Conservation (phyloP, 352 stramenopile species). For the Phytophthora cryptogea region DNA sequence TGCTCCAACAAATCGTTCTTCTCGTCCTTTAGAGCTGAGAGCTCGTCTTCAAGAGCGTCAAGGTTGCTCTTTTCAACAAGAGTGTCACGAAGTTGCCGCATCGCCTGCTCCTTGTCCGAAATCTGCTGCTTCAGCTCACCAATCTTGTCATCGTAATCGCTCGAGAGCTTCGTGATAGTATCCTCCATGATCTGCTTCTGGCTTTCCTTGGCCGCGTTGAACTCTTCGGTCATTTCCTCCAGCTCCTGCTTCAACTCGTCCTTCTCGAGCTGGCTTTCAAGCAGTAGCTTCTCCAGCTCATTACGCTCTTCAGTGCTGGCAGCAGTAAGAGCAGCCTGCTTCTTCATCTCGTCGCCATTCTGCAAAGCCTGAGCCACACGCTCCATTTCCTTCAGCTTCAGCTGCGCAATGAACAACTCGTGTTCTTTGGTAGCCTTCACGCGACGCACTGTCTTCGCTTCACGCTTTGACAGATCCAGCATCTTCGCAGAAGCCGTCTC, state of each 20-base stretch:
- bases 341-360: constrained; percentile 40
- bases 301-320: constrained; percentile 40
- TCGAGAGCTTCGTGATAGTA: constrained; percentile 46
- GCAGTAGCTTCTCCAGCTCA: constrained; percentile 55
- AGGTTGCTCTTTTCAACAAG: constrained; percentile 60
- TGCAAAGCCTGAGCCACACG: constrained; percentile 36
- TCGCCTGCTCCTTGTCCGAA: constrained; percentile 48
- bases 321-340: constrained; percentile 34
- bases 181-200: constrained; percentile 44
- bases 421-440: constrained; percentile 70
- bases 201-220: constrained; percentile 41
- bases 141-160: constrained; percentile 58
- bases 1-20: constrained; percentile 56
- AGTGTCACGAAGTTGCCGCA: constrained; percentile 42
- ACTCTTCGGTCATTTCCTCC: constrained; percentile 43
- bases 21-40: constrained; percentile 47
- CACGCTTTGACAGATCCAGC: constrained; percentile 51
- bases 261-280: constrained; percentile 58
- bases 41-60: constrained; percentile 44
- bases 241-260: constrained; percentile 62
- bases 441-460: constrained; percentile 51
- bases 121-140: constrained; percentile 48
- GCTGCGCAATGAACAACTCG: constrained; percentile 58
- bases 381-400: constrained; percentile 71
- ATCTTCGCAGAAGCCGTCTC: constrained; percentile 55